A percentile compares a stretch with the other conserved stretches of the same genome.
These are phyloP conservation scores for Venturia aucupariae DNA, from an alignment of 2,329 filamentous ascomycete genomes.

Conservation along the genomic window DNA sequence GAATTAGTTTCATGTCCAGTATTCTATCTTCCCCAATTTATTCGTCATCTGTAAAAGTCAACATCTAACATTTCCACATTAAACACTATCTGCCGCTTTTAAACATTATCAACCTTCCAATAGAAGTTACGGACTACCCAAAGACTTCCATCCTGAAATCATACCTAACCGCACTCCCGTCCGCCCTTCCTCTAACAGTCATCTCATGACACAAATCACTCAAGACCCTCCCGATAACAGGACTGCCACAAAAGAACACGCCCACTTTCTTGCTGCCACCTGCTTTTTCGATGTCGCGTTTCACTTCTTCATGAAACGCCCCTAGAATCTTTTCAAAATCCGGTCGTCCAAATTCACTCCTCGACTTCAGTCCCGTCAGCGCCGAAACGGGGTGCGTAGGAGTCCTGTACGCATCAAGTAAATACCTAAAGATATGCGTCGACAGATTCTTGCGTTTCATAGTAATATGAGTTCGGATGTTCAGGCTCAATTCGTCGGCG, in stretches of 20 bases:
- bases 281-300: constrained; percentile 23
- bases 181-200: constrained; percentile 42
- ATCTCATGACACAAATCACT: constrained; percentile 42
- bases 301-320: constrained; percentile 46
- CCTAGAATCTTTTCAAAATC: constrained; percentile 46
- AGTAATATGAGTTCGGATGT: constrained; percentile 49
- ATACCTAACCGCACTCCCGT: constrained; percentile 45
- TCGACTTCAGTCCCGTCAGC: constrained; percentile 45
- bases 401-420: constrained; percentile 48
- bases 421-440: constrained; percentile 46
- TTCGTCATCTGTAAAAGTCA: too few species aligned
- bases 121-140: constrained; percentile 24
- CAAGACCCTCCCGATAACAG: constrained; percentile 37
- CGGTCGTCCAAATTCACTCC: constrained; percentile 46
- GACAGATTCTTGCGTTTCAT: constrained; percentile 45
- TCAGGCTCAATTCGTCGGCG: constrained; percentile 39
- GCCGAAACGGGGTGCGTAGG: constrained; percentile 42
- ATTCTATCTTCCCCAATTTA: too few species aligned
- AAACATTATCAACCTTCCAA: neutral
- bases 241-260: constrained; percentile 49
- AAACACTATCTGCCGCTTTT: neutral
- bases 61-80: too few species aligned
- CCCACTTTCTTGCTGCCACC: constrained; percentile 39
- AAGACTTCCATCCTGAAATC: constrained; percentile 52
- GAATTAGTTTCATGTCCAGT: too few species aligned